Evolutionary conservation across 2,329 filamentous ascomycete species (phyloP), one percentile per base, ranked within the genome.

Genomic region (Neonectria hederae): DNA sequence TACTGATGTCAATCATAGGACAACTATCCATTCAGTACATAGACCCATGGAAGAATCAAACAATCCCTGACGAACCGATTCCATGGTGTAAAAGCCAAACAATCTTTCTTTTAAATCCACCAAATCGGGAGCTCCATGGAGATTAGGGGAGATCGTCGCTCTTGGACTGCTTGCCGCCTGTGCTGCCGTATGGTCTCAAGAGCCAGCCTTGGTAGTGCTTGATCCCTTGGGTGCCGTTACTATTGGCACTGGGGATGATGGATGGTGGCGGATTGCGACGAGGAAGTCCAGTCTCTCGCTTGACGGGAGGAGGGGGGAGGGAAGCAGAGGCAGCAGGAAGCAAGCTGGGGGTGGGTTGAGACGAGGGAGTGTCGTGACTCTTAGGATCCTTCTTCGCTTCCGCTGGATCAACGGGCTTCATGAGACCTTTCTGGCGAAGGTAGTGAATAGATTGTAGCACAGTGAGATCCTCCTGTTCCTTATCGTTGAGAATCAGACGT

Each of bases 401-500:
- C 52, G 54, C 35, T 22, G 65, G 59, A 35, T 72, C 68, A 26
- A 63, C 60, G 21, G 72, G 62, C 57, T 79, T 76, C 76, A 87
- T 81, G 54, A 86, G 75, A n/a, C 86, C 86, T 74, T 84, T 87
- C 48, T 88, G 82, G 68, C 87, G 86, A 65, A 90, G 83, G 70
- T 90, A 89, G 71, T 90, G 86, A 66, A 91, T 88, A 6, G 87
- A 88, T 75, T 89, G 86, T 57, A 91, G 83, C 65, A 90, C 86
- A 9, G 87, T 86, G 69, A 90, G 80, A 73, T 91, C 89, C 72
- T 90, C 87, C 74, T 90, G 87, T 65, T 90, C 87, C 73, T 90
- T 89, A 74, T 90, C 89, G 80, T 90, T 90, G 57, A 90, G 80
- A 63, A 87, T 84, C 59, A 91, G 78, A 45, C 89, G 87, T 75